Evolutionary conservation across 257 asterid genomes (phyloP), one percentile per base, ranked within the genome.

Genomic region (Nicotiana tomentosiformis): DNA sequence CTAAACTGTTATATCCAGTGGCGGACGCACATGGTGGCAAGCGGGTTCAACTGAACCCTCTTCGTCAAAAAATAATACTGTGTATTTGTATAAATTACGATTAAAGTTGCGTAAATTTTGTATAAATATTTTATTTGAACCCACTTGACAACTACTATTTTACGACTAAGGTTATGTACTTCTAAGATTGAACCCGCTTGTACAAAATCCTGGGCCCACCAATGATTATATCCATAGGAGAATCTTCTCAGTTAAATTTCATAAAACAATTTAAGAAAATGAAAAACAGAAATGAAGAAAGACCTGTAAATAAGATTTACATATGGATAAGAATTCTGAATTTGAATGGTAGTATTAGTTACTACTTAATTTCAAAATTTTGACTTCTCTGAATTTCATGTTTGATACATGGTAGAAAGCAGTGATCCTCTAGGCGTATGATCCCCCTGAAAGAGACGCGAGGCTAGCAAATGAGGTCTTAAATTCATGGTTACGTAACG

Each of bases 361-460:
- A 20, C 60, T 78, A 33, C 46, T 20, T 55, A 53, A 55, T 53
- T 35, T 77, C 53, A 57, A 61, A 68, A 15, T 82, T 39, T 17
- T 77, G 1, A 68, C 26, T 74, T 26, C 1, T 37, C 65, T 3
- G 53, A 70, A 10, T 62, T 29, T 33, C 55, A 78, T 84, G 20
- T 78, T 35, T 77, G 65, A 46, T 43, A 78, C 32, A 33, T 74
- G 70, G 84, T 74, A 95, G 98, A 93, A 86, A 84, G 97, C 97
- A 0, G 90, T 92, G 85, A 37, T 89, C 46, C 56, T 91, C 82
- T 92, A 96, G 98, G 67, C 91, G 26, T 89, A 87, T 74, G 97
- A 95, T 79, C 95, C 98, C 18, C 70, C 93, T 32, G 98, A 92
- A 81, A 88, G 97, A 83, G 97, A 95, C 55, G 98, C 98, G 17